Conservation (phyloP, 352 stramenopile species). For the Globisporangium rhizosaccharum region DNA sequence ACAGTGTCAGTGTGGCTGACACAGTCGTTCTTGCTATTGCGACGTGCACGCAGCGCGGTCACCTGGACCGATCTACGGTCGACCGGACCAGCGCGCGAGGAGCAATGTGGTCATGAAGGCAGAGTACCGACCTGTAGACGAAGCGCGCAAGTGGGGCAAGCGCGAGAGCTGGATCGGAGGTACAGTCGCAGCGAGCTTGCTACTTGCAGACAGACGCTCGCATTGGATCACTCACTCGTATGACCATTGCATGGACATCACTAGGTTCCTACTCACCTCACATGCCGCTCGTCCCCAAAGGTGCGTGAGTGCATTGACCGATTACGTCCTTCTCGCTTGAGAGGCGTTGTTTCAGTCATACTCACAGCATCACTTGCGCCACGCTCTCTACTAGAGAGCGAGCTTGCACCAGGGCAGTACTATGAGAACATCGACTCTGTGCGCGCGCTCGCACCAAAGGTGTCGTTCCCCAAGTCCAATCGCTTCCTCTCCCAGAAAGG, state of each 20-base stretch:
- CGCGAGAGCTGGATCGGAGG: constrained; percentile 82
- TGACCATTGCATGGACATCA: no score
- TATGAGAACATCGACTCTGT: constrained; percentile 62
- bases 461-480: constrained; percentile 74
- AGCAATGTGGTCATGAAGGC: constrained; percentile 67
- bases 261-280: constrained; percentile 35
- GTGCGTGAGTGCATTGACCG: constrained; percentile 7
- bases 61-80: constrained; percentile 69
- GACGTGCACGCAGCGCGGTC: constrained; percentile 34
- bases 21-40: neutral
- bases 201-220: no score
- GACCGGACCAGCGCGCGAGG: constrained; percentile 48
- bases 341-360: neutral
- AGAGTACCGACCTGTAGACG: constrained; percentile 62
- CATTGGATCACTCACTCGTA: neutral
- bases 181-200: constrained; percentile 4
- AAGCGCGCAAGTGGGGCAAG: constrained; percentile 62
- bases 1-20: neutral
- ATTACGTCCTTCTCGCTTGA: neutral
- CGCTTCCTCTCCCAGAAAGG: constrained; percentile 83
- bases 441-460: constrained; percentile 52
- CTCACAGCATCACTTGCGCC: neutral
- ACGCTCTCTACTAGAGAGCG: constrained; percentile 27
- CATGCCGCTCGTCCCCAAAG: constrained; percentile 58
- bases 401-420: constrained; percentile 63